Conservation (phyloP, 1,139 yeast genomes). For the Yamadazyma epiphylla region DNA sequence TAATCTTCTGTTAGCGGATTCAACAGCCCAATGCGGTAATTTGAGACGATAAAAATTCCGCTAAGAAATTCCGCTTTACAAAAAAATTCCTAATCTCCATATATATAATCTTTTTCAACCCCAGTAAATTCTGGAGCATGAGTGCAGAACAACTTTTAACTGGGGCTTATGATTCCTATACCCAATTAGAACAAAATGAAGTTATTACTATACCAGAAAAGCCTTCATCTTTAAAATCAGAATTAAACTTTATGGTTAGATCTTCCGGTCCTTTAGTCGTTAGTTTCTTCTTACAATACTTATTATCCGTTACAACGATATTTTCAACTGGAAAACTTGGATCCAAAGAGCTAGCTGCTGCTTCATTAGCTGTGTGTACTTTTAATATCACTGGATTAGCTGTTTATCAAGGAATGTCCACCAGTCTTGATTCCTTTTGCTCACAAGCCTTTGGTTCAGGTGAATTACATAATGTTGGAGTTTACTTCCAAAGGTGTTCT, state of each 20-base stretch:
- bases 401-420: slow-evolving; percentile 52
- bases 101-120: too few species aligned
- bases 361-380: slow-evolving; percentile 46
- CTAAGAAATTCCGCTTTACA: background rate
- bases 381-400: slow-evolving; percentile 46
- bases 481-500: slow-evolving; percentile 36
- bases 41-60: background rate
- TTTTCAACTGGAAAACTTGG: slow-evolving; percentile 49
- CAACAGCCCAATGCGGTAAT: slow-evolving; percentile 1
- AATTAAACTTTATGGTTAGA: slow-evolving; percentile 25
- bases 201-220: slow-evolving; percentile 4
- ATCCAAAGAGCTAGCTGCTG: slow-evolving; percentile 43
- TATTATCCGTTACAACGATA: slow-evolving; percentile 45
- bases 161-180: slow-evolving; percentile 21
- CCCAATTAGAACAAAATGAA: slow-evolving; percentile 3
- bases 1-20: slow-evolving; percentile 1
- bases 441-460: slow-evolving; percentile 49
- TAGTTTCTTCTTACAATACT: slow-evolving; percentile 48
- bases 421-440: slow-evolving; percentile 50
- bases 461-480: slow-evolving; percentile 29
- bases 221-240: slow-evolving; percentile 13
- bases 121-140: slow-evolving; percentile 18
- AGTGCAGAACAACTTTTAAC: slow-evolving; percentile 29
- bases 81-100: background rate
- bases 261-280: slow-evolving; percentile 44